Evolutionary conservation across 1,284 basidiomycete species (phyloP).

Genomic region (Sporisorium reilianum): DNA sequence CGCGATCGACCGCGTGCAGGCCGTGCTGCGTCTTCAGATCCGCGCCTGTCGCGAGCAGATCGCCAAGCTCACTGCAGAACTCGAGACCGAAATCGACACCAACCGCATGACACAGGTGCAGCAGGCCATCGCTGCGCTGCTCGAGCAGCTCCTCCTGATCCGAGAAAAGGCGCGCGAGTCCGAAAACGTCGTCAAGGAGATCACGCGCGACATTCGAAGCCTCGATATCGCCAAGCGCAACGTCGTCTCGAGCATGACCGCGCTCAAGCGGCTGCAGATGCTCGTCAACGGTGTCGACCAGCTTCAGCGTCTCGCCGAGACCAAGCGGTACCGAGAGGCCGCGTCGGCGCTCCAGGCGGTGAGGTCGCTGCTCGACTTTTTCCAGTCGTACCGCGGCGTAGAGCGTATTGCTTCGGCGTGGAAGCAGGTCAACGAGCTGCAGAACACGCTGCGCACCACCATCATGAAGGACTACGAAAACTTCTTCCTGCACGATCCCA

Average conservation of each 20-base stretch:
- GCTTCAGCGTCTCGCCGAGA: conserved; percentile 60
- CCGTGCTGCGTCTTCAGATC: conserved; percentile 34
- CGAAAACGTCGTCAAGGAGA: conserved; percentile 92
- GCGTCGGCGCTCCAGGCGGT: conserved; percentile 64
- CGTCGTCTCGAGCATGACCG: conserved; percentile 82
- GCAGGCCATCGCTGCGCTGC: conserved; percentile 71
- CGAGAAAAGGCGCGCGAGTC: conserved; percentile 81
- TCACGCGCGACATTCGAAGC: conserved; percentile 95
- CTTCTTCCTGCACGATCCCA: conserved; percentile 57
- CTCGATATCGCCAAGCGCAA: conserved; percentile 96
- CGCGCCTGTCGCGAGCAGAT: conserved; percentile 30
- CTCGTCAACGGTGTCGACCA: conserved; percentile 62
- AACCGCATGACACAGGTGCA: conserved; percentile 49
- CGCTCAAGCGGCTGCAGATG: conserved; percentile 83
- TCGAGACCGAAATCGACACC: conserved; percentile 45
- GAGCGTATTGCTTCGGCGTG: conserved; percentile 59
- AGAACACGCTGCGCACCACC: conserved; percentile 47
- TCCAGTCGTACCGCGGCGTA: conserved; percentile 58
- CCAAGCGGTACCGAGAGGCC: conserved; percentile 59
- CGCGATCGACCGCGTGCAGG: conserved; percentile 41
- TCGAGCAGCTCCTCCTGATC: conserved; percentile 92
- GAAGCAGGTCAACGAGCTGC: conserved; percentile 56
- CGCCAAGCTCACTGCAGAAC: conserved; percentile 26
- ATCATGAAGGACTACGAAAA: conserved; percentile 64
- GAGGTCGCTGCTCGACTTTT: conserved; percentile 61